phyloP scores from a whole-genome alignment of 257 asterid genomes.

The Knoxia roxburghii region DNA sequence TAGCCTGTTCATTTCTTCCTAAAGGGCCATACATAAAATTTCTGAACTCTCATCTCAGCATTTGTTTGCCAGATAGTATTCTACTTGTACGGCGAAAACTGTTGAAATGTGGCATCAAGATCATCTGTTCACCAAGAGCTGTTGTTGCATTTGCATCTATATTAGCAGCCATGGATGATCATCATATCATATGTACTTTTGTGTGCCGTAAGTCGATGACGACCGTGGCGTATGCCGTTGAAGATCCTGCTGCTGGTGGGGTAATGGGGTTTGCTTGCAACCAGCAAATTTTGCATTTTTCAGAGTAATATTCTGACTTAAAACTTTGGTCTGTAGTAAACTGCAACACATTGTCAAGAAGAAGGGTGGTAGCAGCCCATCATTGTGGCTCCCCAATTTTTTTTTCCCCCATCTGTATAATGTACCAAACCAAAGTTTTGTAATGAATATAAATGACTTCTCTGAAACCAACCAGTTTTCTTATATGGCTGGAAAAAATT shows the following conservation, averaged over 20 bases:
- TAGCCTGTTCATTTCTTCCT: conserved; percentile 36
- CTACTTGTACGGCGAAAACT: no score
- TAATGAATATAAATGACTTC: conserved; percentile 18
- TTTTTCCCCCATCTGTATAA: conserved; percentile 11
- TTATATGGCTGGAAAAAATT: no score
- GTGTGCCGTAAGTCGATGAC: no score
- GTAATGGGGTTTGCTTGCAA: conserved; percentile 18
- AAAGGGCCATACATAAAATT: conserved; percentile 9
- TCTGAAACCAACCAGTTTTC: no score
- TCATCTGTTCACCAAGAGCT: conserved; percentile 44
- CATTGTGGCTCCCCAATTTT: conserved; percentile 56
- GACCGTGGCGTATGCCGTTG: no score
- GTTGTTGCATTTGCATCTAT: conserved; percentile 31
- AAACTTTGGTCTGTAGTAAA: conserved; percentile 5
- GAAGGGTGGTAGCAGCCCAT: conserved; percentile 60
- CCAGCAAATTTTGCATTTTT: conserved; percentile 30
- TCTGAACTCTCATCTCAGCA: no score
- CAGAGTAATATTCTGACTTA: conserved; percentile 17
- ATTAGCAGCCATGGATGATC: conserved; percentile 49
- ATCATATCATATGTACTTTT: conserved; percentile 17
- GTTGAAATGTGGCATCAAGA: conserved; percentile 35
- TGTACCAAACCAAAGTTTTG: conserved; percentile 7
- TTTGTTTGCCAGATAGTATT: no score
- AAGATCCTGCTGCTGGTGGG: no score
- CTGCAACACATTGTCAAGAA: conserved; percentile 12